Percentiles rank a stretch among this genome's conserved stretches.
These are phyloP conservation scores for Botryotinia calthae DNA, from an alignment of 2,329 filamentous ascomycete species.

Conservation along the genomic window DNA sequence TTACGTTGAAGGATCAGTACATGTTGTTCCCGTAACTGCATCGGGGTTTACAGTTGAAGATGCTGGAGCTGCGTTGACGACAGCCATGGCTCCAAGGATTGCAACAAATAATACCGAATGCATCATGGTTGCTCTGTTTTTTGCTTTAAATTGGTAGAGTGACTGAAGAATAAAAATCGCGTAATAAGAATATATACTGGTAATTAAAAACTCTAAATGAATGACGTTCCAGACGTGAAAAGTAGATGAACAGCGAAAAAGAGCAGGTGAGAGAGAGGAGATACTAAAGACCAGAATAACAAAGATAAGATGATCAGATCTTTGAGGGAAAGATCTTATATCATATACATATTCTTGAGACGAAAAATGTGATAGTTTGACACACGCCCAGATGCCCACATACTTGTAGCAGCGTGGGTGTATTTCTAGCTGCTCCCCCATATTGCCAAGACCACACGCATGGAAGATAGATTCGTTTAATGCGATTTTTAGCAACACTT, in stretches of 20 bases:
- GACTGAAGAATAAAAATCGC: background rate
- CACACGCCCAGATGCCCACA: background rate
- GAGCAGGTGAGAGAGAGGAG: background rate
- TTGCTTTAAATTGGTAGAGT: background rate
- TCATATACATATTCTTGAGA: background rate
- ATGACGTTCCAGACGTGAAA: conserved; percentile 3
- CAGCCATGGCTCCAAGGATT: conserved; percentile 5
- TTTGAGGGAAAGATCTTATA: background rate
- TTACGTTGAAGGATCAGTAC: conserved; percentile 37
- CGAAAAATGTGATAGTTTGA: background rate
- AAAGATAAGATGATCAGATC: too few relatives aligned
- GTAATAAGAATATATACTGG: background rate
- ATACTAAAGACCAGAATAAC: background rate
- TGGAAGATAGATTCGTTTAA: background rate
- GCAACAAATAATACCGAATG: background rate
- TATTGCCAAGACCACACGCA: background rate
- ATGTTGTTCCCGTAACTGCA: conserved; percentile 39
- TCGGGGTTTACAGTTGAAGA: conserved; percentile 33
- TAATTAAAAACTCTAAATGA: background rate
- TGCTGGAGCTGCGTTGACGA: background rate
- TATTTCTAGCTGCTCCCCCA: background rate
- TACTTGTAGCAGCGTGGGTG: background rate
- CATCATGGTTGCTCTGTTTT: background rate
- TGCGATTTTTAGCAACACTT: background rate
- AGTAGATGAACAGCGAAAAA: background rate